phyloP scores from a whole-genome alignment of 495 filamentous ascomycete species.

The Tuber microsphaerosporum region DNA sequence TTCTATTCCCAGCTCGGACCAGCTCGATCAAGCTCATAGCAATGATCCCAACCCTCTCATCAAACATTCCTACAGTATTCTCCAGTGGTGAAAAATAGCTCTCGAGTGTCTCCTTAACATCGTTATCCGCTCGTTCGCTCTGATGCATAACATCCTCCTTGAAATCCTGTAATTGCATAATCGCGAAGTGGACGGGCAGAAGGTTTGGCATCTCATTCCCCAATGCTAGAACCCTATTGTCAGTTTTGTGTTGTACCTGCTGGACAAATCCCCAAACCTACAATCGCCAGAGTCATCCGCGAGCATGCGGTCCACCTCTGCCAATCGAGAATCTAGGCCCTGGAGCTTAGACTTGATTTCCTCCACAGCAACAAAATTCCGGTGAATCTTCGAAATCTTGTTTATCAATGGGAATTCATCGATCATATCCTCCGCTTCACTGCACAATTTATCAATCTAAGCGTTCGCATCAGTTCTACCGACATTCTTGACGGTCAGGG shows the following conservation, averaged over 20 bases:
- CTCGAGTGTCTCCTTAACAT: conserved; percentile 68
- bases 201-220: conserved; percentile 86
- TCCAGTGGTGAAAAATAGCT: conserved; percentile 87
- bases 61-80: conserved; percentile 82
- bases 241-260: conserved; percentile 4
- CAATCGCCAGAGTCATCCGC: conserved; percentile 69
- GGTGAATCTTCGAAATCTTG: conserved; percentile 73
- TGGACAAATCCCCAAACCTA: conserved; percentile 34
- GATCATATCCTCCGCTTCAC: conserved; percentile 92
- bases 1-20: conserved; percentile 72
- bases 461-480: conserved; percentile 16
- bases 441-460: conserved; percentile 86
- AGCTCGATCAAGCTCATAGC: conserved; percentile 84
- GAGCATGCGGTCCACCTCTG: conserved; percentile 65
- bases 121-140: conserved; percentile 65
- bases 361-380: conserved; percentile 86
- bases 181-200: conserved; percentile 76
- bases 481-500: not conserved
- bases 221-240: conserved; percentile 26
- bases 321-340: conserved; percentile 69
- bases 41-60: conserved; percentile 82
- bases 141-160: conserved; percentile 94
- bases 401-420: conserved; percentile 96
- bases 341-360: conserved; percentile 85
- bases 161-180: conserved; percentile 86